Evolutionary conservation across 768 basidiomycete species (phyloP).

Genomic region (Tulasnella sp.): DNA sequence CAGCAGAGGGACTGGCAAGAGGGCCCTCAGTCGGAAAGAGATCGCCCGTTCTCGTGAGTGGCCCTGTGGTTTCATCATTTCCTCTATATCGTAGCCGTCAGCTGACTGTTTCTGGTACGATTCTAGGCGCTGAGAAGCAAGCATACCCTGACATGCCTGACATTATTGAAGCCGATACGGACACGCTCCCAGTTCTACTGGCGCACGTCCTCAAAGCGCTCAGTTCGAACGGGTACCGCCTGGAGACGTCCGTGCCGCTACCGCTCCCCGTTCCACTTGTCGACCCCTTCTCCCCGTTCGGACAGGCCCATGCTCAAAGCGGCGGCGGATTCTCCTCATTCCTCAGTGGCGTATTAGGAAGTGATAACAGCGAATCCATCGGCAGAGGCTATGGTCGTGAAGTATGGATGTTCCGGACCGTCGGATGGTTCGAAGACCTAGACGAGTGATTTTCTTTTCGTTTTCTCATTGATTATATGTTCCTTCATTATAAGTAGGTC

Average conservation of each 20-base stretch:
- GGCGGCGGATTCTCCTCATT: slow-evolving; percentile 4
- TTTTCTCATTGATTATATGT: background rate
- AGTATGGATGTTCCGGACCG: slow-evolving; percentile 14
- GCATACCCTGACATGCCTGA: background rate
- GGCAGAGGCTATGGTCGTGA: slow-evolving; percentile 1
- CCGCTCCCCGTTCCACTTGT: slow-evolving; percentile 12
- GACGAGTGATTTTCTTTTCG: background rate
- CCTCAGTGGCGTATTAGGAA: background rate
- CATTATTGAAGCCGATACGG: slow-evolving; percentile 12
- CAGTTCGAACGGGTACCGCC: slow-evolving; percentile 10
- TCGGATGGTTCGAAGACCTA: slow-evolving; percentile 12
- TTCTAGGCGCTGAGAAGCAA: slow-evolving; percentile 1
- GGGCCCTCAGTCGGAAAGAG: background rate
- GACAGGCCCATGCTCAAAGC: background rate
- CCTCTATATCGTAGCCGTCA: background rate
- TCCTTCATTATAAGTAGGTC: too few species aligned
- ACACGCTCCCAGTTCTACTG: slow-evolving; percentile 13
- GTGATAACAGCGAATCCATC: background rate
- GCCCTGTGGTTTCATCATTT: background rate
- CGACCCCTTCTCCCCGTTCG: slow-evolving; percentile 12
- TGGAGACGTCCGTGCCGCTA: slow-evolving; percentile 10
- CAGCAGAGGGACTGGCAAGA: slow-evolving; percentile 9
- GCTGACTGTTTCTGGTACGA: background rate
- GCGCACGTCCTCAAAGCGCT: slow-evolving; percentile 8
- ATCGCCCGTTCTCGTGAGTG: slow-evolving; percentile 7